phyloP scores from a whole-genome alignment of 495 filamentous ascomycete species.

The Neurospora sp. region DNA sequence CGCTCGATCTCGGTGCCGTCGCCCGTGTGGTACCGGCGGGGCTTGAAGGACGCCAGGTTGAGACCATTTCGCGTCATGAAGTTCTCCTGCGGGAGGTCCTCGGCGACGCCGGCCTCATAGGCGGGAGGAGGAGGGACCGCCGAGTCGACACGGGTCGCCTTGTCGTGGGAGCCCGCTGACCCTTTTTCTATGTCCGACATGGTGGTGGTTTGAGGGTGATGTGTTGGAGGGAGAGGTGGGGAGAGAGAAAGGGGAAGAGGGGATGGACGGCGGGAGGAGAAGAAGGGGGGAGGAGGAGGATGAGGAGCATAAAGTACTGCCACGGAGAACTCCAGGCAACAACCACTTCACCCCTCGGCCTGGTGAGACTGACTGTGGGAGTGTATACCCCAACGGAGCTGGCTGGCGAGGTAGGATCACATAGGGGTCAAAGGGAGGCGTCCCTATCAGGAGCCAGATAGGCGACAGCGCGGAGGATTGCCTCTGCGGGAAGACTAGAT shows the following conservation, averaged over 20 bases:
- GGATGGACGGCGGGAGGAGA: not conserved
- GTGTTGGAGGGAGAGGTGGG: not conserved
- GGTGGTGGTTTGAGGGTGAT: not conserved
- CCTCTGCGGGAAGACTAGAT: not conserved
- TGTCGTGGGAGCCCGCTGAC: constrained; percentile 3
- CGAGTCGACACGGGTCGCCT: constrained; percentile 5
- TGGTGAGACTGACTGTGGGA: not conserved
- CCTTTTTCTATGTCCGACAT: not conserved
- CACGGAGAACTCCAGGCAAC: not conserved
- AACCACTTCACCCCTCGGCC: not conserved
- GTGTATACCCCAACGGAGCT: not conserved
- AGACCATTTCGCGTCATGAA: constrained; percentile 43
- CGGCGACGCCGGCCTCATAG: constrained; percentile 12
- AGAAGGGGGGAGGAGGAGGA: no score
- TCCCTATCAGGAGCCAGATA: not conserved
- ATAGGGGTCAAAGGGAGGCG: not conserved
- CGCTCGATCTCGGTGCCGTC: constrained; percentile 40
- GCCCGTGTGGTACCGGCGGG: constrained; percentile 24
- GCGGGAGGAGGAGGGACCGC: constrained; percentile 7
- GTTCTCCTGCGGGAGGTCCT: constrained; percentile 17
- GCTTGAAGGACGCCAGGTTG: constrained; percentile 40
- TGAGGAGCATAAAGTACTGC: not conserved
- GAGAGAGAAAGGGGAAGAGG: not conserved
- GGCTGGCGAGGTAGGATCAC: not conserved
- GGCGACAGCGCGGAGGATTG: not conserved